Evolutionary conservation across 805 yeast genomes (phyloP).

Genomic region (Metschnikowia rubicola): DNA sequence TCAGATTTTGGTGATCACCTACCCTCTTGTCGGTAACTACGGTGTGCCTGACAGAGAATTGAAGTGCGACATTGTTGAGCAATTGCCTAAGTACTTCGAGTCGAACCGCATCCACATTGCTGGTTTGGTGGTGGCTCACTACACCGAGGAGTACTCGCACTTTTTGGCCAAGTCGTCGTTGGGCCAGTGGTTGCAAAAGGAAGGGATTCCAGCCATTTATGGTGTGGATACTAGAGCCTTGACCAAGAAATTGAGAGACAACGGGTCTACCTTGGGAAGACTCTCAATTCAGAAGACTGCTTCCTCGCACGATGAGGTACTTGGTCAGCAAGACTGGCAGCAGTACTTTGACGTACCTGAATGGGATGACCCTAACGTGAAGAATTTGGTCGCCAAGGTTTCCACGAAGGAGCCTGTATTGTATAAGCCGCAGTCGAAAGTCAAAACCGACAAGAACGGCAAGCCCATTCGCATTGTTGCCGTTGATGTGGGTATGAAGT

Average conservation of each 20-base stretch:
- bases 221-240: conserved; percentile 97
- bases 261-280: conserved; percentile 93
- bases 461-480: conserved; percentile 80
- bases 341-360: conserved; percentile 69
- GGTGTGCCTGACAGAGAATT: conserved; percentile 91
- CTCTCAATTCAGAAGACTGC: conserved; percentile 56
- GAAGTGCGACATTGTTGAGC: conserved; percentile 68
- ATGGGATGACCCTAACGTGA: conserved; percentile 89
- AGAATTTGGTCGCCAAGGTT: conserved; percentile 89
- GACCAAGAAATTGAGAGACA: conserved; percentile 88
- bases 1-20: conserved; percentile 93
- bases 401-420: conserved; percentile 72
- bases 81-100: conserved; percentile 89
- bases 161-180: conserved; percentile 88
- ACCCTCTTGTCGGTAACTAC: conserved; percentile 95
- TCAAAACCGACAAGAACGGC: conserved; percentile 62
- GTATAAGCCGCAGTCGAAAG: conserved; percentile 64
- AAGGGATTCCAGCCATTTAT: conserved; percentile 92
- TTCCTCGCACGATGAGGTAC: conserved; percentile 28
- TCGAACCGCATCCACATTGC: conserved; percentile 90
- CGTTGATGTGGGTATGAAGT: conserved; percentile 97
- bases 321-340: conserved; percentile 50
- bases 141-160: conserved; percentile 95
- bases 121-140: conserved; percentile 94
- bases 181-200: conserved; percentile 88